phyloP scores from a whole-genome alignment of 768 basidiomycete genomes.

The Chalciporus sphaerocephalus region DNA sequence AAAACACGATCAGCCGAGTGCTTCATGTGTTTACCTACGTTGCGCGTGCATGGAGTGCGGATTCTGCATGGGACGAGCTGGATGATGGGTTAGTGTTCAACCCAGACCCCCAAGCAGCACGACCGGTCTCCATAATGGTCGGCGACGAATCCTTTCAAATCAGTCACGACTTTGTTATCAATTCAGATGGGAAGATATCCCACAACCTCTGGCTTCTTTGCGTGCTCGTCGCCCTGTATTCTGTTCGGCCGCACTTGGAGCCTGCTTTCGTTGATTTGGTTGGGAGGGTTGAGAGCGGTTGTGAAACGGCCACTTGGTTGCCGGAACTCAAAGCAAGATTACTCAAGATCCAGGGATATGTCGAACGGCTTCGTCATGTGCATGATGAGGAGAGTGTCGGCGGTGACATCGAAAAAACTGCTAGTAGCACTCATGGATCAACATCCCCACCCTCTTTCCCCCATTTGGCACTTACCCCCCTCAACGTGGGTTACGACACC shows the following conservation, averaged over 20 bases:
- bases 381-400: constrained; percentile 14
- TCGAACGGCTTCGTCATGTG: constrained; percentile 16
- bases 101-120: constrained; percentile 16
- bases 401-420: constrained; percentile 14
- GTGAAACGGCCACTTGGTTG: constrained; percentile 14
- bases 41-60: constrained; percentile 19
- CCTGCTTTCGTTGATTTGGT: constrained; percentile 16
- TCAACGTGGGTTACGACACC: constrained; percentile 17
- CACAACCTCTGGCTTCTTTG: constrained; percentile 47
- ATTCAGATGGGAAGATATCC: constrained; percentile 51
- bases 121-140: constrained; percentile 12
- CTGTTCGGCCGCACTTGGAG: constrained; percentile 7
- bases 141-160: constrained; percentile 9
- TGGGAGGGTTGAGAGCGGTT: constrained; percentile 9
- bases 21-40: constrained; percentile 19
- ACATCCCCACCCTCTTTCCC: constrained; percentile 14
- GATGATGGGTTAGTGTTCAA: constrained; percentile 27
- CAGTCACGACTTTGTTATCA: constrained; percentile 34
- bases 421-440: constrained; percentile 22
- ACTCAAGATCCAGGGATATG: constrained; percentile 22
- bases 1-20: constrained; percentile 14
- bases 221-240: constrained; percentile 27
- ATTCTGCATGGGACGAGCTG: constrained; percentile 24
- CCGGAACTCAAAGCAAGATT: constrained; percentile 22
- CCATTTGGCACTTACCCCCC: constrained; percentile 17